Evolutionary conservation across 2,329 filamentous ascomycete genomes (phyloP).

Genomic region (Fusarium continuum): DNA sequence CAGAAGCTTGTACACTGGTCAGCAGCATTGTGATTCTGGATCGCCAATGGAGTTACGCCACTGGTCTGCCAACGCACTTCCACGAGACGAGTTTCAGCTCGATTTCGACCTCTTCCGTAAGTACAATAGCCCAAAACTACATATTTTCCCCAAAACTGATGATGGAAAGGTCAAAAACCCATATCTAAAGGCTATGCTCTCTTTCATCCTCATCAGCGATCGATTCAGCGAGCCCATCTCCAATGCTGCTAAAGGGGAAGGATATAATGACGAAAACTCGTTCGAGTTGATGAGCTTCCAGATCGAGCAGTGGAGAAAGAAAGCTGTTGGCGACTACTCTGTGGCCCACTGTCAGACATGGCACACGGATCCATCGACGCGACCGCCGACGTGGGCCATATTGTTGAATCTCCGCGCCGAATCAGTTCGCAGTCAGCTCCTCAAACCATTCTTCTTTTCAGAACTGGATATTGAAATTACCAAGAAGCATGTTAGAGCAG

Average conservation of each 20-base stretch:
- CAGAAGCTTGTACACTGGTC: constrained; percentile 12
- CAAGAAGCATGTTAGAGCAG: constrained; percentile 19
- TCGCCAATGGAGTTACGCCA: constrained; percentile 26
- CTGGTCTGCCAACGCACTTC: constrained; percentile 20
- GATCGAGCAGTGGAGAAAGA: constrained; percentile 43
- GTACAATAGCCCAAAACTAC: background rate
- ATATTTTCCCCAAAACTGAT: accelerated
- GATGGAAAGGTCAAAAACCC: constrained; percentile 1
- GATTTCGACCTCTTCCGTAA: constrained; percentile 20
- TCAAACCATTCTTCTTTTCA: constrained; percentile 29
- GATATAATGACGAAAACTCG: constrained; percentile 38
- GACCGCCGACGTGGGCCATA: constrained; percentile 24
- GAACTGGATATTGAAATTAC: constrained; percentile 22
- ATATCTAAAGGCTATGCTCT: constrained; percentile 27
- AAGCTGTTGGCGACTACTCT: constrained; percentile 28
- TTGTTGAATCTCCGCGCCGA: constrained; percentile 24
- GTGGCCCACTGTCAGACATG: constrained; percentile 8
- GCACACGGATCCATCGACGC: constrained; percentile 8
- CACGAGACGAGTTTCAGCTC: constrained; percentile 28
- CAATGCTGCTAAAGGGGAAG: constrained; percentile 9
- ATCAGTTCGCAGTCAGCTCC: constrained; percentile 19
- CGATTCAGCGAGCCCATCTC: constrained; percentile 27
- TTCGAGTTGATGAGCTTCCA: constrained; percentile 46
- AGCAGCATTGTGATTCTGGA: constrained; percentile 21
- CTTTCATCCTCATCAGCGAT: constrained; percentile 27